phyloP scores from a whole-genome alignment of 345 rosid genomes.

The Reutealis trisperma region DNA sequence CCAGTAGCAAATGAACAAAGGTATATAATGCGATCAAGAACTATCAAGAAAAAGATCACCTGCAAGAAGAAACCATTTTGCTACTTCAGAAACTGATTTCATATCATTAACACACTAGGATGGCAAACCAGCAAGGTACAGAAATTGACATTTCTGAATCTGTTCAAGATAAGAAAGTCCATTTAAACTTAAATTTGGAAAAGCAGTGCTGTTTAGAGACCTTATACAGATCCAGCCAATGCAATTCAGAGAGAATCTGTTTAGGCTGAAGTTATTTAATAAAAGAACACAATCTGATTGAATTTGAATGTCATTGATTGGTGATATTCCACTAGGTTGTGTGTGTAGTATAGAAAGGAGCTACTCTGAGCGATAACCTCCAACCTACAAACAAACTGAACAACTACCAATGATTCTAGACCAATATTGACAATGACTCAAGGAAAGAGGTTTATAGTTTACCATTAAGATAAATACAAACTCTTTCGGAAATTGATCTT shows the following conservation, averaged over 20 bases:
- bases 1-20: slow-evolving; percentile 51
- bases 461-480: slow-evolving; percentile 48
- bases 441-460: slow-evolving; percentile 4
- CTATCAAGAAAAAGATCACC: slow-evolving; percentile 52
- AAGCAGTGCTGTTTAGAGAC: background rate
- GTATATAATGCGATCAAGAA: slow-evolving; percentile 46
- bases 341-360: background rate
- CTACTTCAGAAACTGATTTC: slow-evolving; percentile 8
- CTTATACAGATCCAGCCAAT: background rate
- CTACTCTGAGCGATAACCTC: background rate
- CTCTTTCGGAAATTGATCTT: slow-evolving; percentile 53
- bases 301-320: background rate
- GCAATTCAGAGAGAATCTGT: background rate
- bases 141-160: background rate
- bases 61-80: slow-evolving; percentile 25
- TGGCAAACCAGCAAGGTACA: background rate
- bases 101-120: background rate
- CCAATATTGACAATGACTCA: background rate
- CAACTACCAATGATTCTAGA: background rate
- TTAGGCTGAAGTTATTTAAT: too few relatives aligned
- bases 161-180: background rate
- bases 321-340: background rate
- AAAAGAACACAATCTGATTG: background rate
- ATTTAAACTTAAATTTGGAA: background rate
- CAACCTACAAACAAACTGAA: background rate